phyloP scores from a whole-genome alignment of 2,329 filamentous ascomycete species.

The Phialophora macrospora region DNA sequence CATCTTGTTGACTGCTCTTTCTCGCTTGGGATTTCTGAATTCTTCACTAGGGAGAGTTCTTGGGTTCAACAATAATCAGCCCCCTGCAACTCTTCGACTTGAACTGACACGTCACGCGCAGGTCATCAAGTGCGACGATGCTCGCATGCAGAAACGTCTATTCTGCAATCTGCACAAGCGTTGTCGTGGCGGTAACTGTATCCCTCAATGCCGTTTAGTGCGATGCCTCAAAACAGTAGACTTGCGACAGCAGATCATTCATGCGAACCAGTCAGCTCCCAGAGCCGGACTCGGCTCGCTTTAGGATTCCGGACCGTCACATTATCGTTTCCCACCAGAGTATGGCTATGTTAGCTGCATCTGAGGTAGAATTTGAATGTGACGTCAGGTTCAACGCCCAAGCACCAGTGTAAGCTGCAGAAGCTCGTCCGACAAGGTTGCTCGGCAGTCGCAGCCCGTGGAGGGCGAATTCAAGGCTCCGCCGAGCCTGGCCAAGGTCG shows the following conservation, averaged over 20 bases:
- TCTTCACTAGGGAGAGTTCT: background rate
- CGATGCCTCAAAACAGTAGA: background rate
- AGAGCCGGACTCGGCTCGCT: background rate
- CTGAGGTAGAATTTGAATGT: background rate
- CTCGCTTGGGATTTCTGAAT: background rate
- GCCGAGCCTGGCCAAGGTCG: conserved; percentile 12
- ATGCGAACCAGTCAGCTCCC: background rate
- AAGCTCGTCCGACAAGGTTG: conserved; percentile 1
- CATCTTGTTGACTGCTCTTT: background rate
- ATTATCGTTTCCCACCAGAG: background rate
- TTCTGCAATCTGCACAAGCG: background rate
- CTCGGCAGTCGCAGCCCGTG: background rate
- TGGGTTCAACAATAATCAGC: background rate
- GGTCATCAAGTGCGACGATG: background rate
- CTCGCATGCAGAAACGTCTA: background rate
- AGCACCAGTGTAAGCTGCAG: background rate
- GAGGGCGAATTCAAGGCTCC: background rate
- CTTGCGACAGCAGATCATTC: background rate
- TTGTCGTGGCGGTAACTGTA: background rate
- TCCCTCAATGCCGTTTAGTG: background rate
- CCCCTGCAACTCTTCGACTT: background rate
- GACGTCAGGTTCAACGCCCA: background rate
- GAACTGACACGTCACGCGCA: background rate
- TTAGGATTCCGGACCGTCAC: background rate
- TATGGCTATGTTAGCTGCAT: background rate